phyloP scores from a whole-genome alignment of 495 filamentous ascomycete species.

The Neurospora cerealis region DNA sequence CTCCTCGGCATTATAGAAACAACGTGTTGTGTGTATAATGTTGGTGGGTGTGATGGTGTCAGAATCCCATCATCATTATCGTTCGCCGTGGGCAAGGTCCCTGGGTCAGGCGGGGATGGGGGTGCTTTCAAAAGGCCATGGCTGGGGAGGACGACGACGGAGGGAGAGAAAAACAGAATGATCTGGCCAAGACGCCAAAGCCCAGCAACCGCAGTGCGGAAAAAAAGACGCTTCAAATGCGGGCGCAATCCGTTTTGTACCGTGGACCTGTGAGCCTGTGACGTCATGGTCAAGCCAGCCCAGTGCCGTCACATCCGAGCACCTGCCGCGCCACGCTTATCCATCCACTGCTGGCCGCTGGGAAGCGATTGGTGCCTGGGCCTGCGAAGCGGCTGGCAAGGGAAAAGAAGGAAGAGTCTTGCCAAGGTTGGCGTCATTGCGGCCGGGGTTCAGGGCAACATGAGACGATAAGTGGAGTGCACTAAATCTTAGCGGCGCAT shows the following conservation, averaged over 20 bases:
- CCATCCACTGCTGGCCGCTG: background rate
- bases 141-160: background rate
- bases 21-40: background rate
- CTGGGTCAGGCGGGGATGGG: background rate
- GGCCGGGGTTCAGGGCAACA: background rate
- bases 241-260: background rate
- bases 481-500: background rate
- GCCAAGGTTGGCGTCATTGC: background rate
- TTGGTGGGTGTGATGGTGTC: background rate
- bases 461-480: background rate
- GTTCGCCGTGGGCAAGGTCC: background rate
- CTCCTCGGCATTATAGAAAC: background rate
- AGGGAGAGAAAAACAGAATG: background rate
- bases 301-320: background rate
- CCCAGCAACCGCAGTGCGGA: background rate
- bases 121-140: background rate
- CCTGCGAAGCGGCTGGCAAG: background rate
- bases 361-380: background rate
- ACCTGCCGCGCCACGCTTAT: background rate
- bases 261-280: background rate
- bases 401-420: background rate
- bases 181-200: background rate
- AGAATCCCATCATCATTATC: background rate
- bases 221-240: background rate
- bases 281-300: background rate